Evolutionary conservation across 108 stramenopile genomes (phyloP), one percentile per base, ranked within the genome.

Genomic region (Conticribra guillardii): DNA sequence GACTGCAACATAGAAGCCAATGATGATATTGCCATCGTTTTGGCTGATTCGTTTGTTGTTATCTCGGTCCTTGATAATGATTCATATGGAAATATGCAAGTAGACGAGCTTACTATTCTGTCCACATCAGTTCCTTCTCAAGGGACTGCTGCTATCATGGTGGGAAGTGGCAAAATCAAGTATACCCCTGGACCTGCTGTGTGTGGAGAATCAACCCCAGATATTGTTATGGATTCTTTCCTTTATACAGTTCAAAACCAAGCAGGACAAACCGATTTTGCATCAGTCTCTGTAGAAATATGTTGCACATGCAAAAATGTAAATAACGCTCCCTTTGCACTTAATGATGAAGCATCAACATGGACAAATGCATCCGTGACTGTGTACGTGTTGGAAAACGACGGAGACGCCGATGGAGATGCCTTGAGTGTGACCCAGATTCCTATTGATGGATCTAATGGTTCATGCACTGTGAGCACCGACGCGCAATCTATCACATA

Each of bases 231-330:
- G 50, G 50, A 51, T 51, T 17, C 19, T 21, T 51, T 51, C 18
- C 50, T 51, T 19, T 51, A 51, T 16, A 51, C 50, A 19, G 16
- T 21, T 17, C 50, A 51, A 21, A 51, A 51, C 18, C 50, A 51
- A 51, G 50, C 18, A 11, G 50, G 50, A 4, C 4, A 4, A 21
- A 19, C 50, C 19, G 50, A 51, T 21, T 51, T 19, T 18, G 50
- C 50, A 51, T 51, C 50, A 11, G 50, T 51, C 50, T 51, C 16
- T 18, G 50, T 51, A 14, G 50, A 51, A 17, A 51, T 51, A 14
- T 51, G 50, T 16, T 51, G 50, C 50, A 19, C 50, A 18, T 51
- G 50, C 19, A 16, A 21, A 19, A 4, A 17, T 17, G 4, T 18
- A 4, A 51, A 51, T 18, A 51, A 17, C 19, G 50, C 16, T 17